Evolutionary conservation across 2,329 filamentous ascomycete genomes (phyloP), one percentile per base, ranked within the genome.

Genomic region (Xylaria sp.): DNA sequence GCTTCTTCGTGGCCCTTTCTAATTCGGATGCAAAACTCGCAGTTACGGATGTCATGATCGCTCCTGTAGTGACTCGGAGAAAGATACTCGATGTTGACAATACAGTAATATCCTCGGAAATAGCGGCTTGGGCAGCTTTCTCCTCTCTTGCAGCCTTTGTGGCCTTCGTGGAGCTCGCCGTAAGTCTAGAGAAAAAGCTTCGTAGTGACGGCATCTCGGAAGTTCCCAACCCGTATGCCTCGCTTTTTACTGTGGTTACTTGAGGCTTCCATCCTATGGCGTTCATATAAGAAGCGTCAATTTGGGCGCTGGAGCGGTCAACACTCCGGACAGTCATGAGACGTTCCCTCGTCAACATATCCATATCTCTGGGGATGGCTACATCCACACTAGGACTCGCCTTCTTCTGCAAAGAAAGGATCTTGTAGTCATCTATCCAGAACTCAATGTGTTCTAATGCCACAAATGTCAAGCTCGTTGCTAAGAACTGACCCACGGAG

Each of bases 1-100:
- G 93, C 76, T 99, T 99, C 81, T 98, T 97, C 0, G 96, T 99
- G 17, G 96, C 96, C 68, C 96, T 89, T 80, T 98, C 94, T 11
- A 99, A 86, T 77, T 99, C 96, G 1, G 90, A 86, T 2, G 93
- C 89, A 73, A 98, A 93, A 44, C 85, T 87, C 33, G 86, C 81
- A 22, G 87, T 84, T 0, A 97, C 89, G 53, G 87, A 92, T 0
- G 94, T 97, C 72, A 89, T 87, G 36, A 98, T 89, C 51, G 88
- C 87, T 33, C 95, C 94, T 9, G 94, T 94, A 53, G 92, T 97
- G 22, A 97, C 92, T 55, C 94, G 88, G 22, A 99, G 83, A 77
- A 97, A 98, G 36, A 98, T 94, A 17, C 91, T 93, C 0, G 93
- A 92, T 0, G 86, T 90, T 5, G 90, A 91, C 29, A 85, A 79